Conservation (phyloP, 1,139 yeast genomes). For the Magnusiomyces magnusii region DNA sequence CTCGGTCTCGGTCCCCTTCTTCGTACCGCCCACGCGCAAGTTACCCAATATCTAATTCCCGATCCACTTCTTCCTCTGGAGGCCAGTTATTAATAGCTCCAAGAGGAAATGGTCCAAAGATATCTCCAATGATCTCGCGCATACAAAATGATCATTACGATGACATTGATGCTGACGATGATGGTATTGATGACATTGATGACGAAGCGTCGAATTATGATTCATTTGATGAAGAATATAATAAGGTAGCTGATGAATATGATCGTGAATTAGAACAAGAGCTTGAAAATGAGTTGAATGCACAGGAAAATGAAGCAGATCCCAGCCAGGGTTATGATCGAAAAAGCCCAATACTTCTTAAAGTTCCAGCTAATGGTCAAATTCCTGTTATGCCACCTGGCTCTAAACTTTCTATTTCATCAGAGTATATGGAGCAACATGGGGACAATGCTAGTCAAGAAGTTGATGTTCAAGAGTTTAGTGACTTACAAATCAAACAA, state of each 20-base stretch:
- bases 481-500: slow-evolving; percentile 13
- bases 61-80: slow-evolving; percentile 9
- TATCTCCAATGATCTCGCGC: background rate
- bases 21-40: background rate
- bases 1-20: background rate
- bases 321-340: background rate
- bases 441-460: too few relatives aligned
- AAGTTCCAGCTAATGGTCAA: background rate
- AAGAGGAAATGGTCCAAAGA: background rate
- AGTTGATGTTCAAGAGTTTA: background rate
- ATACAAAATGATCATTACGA: background rate
- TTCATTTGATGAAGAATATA: background rate
- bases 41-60: slow-evolving; percentile 3
- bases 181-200: slow-evolving; percentile 1
- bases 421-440: background rate
- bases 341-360: background rate
- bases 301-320: background rate
- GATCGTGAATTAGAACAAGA: background rate
- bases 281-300: background rate
- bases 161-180: slow-evolving; percentile 5
- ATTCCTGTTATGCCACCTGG: background rate
- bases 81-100: background rate
- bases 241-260: background rate
- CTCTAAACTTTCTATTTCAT: background rate
- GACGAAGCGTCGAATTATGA: background rate